Evolutionary conservation across 1,284 basidiomycete genomes (phyloP), one percentile per base, ranked within the genome.

Genomic region (Ustilago esculenta): DNA sequence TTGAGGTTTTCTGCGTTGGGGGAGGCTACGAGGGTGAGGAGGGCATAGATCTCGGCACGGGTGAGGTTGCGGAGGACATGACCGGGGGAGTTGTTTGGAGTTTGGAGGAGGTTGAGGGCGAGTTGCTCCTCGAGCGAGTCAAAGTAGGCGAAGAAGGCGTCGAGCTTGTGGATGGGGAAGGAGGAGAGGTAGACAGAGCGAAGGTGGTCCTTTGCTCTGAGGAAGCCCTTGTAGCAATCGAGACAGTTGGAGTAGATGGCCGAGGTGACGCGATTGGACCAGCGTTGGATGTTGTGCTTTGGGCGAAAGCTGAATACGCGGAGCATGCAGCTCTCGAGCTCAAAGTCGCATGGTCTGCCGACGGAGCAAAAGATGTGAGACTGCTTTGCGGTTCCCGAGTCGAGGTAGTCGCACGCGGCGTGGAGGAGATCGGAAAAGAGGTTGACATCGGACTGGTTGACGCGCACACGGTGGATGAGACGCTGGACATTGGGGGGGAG

Each of bases 291-390:
- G 34, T 68, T 24, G 20, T 61, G 53, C 24, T 56, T 65, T 34
- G 53, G 43, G 15, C 66, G 63, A 46, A 77, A 77, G 45, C 64
- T 60, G 24, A 73, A 64, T 40, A 60, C 42, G 20, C 74, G 64
- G 17, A 77, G 60, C 75, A 77, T 77, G 46, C 73, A 72, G 36
- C 65, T 59, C 10, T 77, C 65, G 17, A 77, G 52, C 25, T 71
- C 67, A 34, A 68, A 72, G 39, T 73, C 72, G 40, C 68, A 61
- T 15, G 54, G 54, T 25, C 68, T 33, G n/a, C 36, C 67, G 24
- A 46, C 41, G 4, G 47, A 52, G 45, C 72, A 71, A 34, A 51
- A 65, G 37, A 64, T 46, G 50, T 72, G 70, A 2, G 44, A 30
- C 29, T 54, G 48, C 36, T 72, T 68, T 8, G 54, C 69, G 15